Evolutionary conservation across 257 asterid species (phyloP).

Genomic region (Osmanthus fragrans): DNA sequence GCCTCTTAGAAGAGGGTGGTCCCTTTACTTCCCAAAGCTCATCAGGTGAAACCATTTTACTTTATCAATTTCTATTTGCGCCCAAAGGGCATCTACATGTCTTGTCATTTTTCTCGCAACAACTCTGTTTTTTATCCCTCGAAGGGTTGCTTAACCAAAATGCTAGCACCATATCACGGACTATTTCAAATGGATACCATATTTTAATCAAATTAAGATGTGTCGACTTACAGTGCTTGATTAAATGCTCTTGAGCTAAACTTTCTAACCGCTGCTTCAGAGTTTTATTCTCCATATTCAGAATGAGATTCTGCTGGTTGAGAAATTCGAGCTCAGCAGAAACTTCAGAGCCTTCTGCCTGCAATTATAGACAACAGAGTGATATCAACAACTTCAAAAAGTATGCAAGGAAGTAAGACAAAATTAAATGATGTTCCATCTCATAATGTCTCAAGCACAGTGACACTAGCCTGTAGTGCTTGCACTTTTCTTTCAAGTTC

Average conservation of each 20-base stretch:
- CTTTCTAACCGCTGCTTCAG: conserved; percentile 71
- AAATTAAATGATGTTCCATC: background rate
- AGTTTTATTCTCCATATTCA: conserved; percentile 80
- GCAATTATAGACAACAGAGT: conserved; percentile 16
- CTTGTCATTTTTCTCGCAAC: background rate
- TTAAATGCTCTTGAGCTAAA: conserved; percentile 73
- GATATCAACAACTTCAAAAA: conserved; percentile 12
- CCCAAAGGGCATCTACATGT: background rate
- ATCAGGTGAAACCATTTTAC: background rate
- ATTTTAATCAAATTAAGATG: background rate
- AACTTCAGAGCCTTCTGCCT: conserved; percentile 73
- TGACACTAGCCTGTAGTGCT: conserved; percentile 59
- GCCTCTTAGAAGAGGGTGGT: background rate
- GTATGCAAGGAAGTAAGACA: background rate
- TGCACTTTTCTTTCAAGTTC: conserved; percentile 81
- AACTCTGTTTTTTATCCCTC: too few species aligned
- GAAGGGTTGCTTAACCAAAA: background rate
- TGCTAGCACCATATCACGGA: background rate
- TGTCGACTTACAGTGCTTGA: conserved; percentile 58
- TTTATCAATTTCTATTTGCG: background rate
- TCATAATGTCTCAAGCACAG: conserved; percentile 4
- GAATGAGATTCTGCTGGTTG: conserved; percentile 73
- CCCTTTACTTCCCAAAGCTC: background rate
- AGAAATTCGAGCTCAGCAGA: conserved; percentile 78
- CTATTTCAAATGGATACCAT: background rate